phyloP scores from a whole-genome alignment of 2,329 filamentous ascomycete species.

The Fusarium sp. region DNA sequence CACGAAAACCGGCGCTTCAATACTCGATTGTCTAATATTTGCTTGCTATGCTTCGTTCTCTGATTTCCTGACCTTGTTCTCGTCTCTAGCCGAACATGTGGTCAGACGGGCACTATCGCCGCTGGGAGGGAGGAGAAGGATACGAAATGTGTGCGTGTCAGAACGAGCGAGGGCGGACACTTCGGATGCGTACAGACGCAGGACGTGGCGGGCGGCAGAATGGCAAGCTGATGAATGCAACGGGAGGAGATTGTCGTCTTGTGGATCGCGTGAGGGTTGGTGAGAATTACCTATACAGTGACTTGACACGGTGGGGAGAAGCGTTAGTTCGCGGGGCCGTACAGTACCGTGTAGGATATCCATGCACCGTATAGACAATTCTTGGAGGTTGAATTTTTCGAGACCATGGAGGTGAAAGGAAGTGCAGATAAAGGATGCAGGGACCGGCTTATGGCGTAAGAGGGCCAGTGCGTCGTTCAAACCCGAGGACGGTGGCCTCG shows the following conservation, averaged over 20 bases:
- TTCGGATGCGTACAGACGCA: conserved; percentile 30
- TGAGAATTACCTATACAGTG: conserved; percentile 45
- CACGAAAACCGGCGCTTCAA: not conserved
- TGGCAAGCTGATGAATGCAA: conserved; percentile 36
- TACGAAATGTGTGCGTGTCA: conserved; percentile 17
- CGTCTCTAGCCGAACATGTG: not conserved
- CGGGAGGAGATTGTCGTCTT: conserved; percentile 41
- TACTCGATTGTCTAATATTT: not conserved
- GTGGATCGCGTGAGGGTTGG: conserved; percentile 41
- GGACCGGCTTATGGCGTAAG: conserved; percentile 36
- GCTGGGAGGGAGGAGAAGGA: conserved; percentile 15
- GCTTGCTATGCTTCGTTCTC: not conserved
- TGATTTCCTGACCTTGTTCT: not conserved
- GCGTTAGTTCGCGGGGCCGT: not conserved
- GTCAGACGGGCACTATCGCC: conserved; percentile 5
- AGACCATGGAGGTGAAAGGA: conserved; percentile 27
- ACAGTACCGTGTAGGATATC: conserved; percentile 33
- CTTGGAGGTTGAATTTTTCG: conserved; percentile 41
- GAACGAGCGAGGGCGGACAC: conserved; percentile 13
- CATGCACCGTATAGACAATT: conserved; percentile 46
- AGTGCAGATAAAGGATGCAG: conserved; percentile 44
- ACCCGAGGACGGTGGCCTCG: conserved; percentile 11
- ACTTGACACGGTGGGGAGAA: conserved; percentile 14
- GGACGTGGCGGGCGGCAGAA: conserved; percentile 38
- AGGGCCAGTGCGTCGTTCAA: conserved; percentile 31